Evolutionary conservation across 805 yeast genomes (phyloP), one percentile per base, ranked within the genome.

Genomic region (Yamadazyma endophytica): DNA sequence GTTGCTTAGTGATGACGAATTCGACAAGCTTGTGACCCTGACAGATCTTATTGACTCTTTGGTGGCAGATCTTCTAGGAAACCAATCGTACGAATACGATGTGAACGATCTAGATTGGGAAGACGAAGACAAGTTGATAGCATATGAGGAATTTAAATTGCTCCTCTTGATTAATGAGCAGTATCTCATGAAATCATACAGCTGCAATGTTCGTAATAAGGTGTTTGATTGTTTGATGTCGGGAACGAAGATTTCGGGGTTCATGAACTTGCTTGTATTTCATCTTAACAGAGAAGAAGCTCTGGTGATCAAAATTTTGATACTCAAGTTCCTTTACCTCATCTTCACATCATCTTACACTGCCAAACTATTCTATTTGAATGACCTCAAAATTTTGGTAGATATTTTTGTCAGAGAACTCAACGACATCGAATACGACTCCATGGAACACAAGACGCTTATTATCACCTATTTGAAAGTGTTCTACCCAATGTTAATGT

Each of bases 351-450:
- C 79, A 4, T 66, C 79, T 5, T 58, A 60, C 21, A 80, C 94
- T 0, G 64, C 73, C 32, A 82, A 80, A 36, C 68, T 80, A 45
- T 75, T 87, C 29, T 89, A 89, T 50, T 64, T 85, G 39, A 89
- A 89, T 47, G 97, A 89, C 52, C 58, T 89, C 36, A 79, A 82
- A 45, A 94, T 89, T 5, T 70, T 89, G 35, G 78, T 83, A 9
- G 96, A 87, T 48, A 88, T 89, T 7, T 66, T 89, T 31, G 67
- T 89, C 1, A 63, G 97, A 32, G 96, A 89, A 50, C 63, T 90
- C 32, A 73, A 73, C 42, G 79, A 89, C 47, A 55, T 86, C 24
- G 74, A 88, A 14, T 65, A 56, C 31, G n/a, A n/a, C n/a, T n/a
- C n/a, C n/a, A 70, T 67, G 9, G 75, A 84, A 33, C 79, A 80